phyloP scores from a whole-genome alignment of 2,329 filamentous ascomycete species.

The Fusarium avenaceum region DNA sequence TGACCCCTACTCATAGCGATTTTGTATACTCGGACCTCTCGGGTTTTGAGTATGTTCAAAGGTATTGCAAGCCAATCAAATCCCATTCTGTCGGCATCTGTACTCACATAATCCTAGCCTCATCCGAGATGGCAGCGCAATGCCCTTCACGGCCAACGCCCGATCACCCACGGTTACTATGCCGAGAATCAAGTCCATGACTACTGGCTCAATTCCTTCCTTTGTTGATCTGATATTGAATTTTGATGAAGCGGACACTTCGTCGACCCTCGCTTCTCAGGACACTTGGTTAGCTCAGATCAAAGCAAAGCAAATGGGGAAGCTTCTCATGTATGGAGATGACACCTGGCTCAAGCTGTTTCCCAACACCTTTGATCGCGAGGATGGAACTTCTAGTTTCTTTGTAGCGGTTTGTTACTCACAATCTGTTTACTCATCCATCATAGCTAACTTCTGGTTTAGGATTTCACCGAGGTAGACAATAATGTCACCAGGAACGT shows the following conservation, averaged over 20 bases:
- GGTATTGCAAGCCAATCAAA: conserved; percentile 64
- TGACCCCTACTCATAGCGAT: conserved; percentile 69
- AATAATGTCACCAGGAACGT: conserved; percentile 96
- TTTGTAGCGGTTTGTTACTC: conserved; percentile 87
- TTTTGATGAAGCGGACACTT: conserved; percentile 93
- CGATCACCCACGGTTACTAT: conserved; percentile 98
- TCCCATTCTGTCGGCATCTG: not conserved
- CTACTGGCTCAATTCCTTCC: conserved; percentile 96
- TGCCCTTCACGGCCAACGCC: conserved; percentile 96
- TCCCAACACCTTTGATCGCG: conserved; percentile 85
- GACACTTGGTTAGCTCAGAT: conserved; percentile 98
- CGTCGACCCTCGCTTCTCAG: conserved; percentile 86
- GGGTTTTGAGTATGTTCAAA: conserved; percentile 89
- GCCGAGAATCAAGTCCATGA: conserved; percentile 97
- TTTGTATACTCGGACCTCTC: conserved; percentile 89
- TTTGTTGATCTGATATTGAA: conserved; percentile 98
- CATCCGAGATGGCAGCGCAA: conserved; percentile 83
- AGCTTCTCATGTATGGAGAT: conserved; percentile 94
- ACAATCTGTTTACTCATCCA: not conserved
- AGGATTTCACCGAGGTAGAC: conserved; percentile 99
- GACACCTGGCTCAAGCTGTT: conserved; percentile 99
- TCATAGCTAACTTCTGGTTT: conserved; percentile 18
- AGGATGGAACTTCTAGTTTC: conserved; percentile 96
- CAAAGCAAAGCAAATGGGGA: conserved; percentile 77
- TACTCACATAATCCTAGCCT: conserved; percentile 67